Evolutionary conservation across 805 yeast genomes (phyloP).

Genomic region (Kazachstania taianensis): DNA sequence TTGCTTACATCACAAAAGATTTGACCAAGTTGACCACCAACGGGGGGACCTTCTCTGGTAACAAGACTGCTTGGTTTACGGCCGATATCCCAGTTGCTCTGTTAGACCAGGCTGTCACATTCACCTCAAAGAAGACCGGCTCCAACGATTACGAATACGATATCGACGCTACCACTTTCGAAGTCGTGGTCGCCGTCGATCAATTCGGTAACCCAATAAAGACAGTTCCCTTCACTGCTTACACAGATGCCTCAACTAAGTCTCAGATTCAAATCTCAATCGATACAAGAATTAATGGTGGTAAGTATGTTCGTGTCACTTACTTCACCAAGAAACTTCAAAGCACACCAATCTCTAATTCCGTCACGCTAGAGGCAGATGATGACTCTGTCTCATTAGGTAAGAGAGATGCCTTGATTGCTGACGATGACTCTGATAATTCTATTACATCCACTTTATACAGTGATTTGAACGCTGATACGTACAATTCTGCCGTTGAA

Average conservation of each 20-base stretch:
- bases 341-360: constrained; percentile 9
- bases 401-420: constrained; percentile 1
- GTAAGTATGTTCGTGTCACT: constrained; percentile 20
- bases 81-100: constrained; percentile 20
- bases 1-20: constrained; percentile 16
- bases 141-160: constrained; percentile 14
- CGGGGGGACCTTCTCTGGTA: constrained; percentile 17
- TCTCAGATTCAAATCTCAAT: constrained; percentile 13
- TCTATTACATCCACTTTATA: background rate
- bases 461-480: background rate
- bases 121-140: constrained; percentile 14
- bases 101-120: constrained; percentile 11
- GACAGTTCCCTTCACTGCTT: constrained; percentile 18
- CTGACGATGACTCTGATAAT: background rate
- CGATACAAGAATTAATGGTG: constrained; percentile 21
- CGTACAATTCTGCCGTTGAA: background rate
- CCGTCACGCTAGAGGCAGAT: constrained; percentile 4
- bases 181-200: constrained; percentile 19
- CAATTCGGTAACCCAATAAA: constrained; percentile 19
- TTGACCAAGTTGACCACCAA: constrained; percentile 14
- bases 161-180: constrained; percentile 12
- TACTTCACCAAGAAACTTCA: constrained; percentile 15
- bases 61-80: constrained; percentile 23
- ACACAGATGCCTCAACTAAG: constrained; percentile 19
- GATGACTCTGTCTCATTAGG: background rate